Conservation (phyloP, 305 asterid species). For the Solanum hybrid region DNA sequence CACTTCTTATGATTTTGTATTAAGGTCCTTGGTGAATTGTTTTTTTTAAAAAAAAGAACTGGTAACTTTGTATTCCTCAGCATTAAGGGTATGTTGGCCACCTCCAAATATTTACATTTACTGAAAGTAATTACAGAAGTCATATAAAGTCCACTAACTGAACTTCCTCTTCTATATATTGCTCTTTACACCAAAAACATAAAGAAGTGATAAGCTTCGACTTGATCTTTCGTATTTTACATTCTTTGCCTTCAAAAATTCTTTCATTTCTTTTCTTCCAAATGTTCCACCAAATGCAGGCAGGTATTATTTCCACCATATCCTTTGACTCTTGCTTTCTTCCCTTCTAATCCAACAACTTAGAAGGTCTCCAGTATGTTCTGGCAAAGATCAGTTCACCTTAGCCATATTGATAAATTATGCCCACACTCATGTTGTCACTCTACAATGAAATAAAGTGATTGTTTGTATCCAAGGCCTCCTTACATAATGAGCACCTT, state of each 20-base stretch:
- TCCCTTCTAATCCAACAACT: neutral
- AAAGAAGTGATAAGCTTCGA: neutral
- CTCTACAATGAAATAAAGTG: neutral
- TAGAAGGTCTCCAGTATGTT: neutral
- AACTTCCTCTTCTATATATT: neutral
- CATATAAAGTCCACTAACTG: neutral
- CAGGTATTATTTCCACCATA: neutral
- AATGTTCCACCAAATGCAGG: neutral
- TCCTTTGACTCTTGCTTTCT: neutral
- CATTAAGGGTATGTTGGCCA: neutral
- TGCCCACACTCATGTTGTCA: neutral
- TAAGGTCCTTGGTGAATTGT: neutral
- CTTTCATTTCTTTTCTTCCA: neutral
- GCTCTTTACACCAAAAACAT: neutral
- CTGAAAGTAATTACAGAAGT: neutral
- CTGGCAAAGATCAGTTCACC: neutral
- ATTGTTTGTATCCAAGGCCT: neutral
- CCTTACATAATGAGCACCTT: neutral
- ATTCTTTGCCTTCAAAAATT: neutral
- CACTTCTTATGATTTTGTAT: neutral
- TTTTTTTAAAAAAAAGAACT: neutral
- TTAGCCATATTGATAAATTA: neutral
- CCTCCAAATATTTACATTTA: neutral
- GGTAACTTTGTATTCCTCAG: neutral
- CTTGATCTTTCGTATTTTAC: neutral